phyloP scores from a whole-genome alignment of 2,329 filamentous ascomycete species.

The Fusarium verrucosum region DNA sequence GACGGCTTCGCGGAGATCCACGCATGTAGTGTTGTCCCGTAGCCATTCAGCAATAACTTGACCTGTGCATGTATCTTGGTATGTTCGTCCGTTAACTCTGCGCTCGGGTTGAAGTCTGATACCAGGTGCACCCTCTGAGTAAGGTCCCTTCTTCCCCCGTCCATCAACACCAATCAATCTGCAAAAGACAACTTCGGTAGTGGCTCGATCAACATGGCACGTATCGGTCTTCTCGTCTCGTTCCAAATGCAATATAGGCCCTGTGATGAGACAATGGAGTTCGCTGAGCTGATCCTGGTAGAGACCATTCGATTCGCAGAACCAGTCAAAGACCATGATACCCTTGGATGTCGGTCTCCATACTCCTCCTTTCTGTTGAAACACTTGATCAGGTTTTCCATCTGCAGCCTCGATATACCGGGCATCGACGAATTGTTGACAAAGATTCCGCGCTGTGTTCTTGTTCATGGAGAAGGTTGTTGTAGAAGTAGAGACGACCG shows the following conservation, averaged over 20 bases:
- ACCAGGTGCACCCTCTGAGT: slow-evolving; percentile 42
- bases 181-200: slow-evolving; percentile 92
- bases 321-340: slow-evolving; percentile 87
- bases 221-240: slow-evolving; percentile 85
- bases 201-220: slow-evolving; percentile 84
- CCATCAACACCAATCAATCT: slow-evolving; percentile 85
- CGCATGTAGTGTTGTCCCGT: slow-evolving; percentile 95
- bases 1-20: slow-evolving; percentile 84
- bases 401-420: slow-evolving; percentile 94
- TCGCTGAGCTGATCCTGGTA: slow-evolving; percentile 91
- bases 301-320: slow-evolving; percentile 94
- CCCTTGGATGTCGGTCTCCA: slow-evolving; percentile 98
- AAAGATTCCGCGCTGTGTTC: slow-evolving; percentile 96
- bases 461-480: slow-evolving; percentile 99
- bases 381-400: slow-evolving; percentile 80
- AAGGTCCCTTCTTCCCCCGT: slow-evolving; percentile 81
- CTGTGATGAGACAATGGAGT: slow-evolving; percentile 79
- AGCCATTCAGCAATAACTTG: slow-evolving; percentile 91
- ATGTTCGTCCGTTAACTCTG: slow-evolving; percentile 77
- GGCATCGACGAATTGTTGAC: slow-evolving; percentile 91
- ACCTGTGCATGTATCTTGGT: slow-evolving; percentile 88
- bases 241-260: slow-evolving; percentile 89
- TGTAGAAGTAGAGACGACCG: slow-evolving; percentile 96
- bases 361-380: slow-evolving; percentile 84
- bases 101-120: slow-evolving; percentile 90